Conservation (phyloP, 2,329 filamentous ascomycete species). For the Colletotrichum sp. region DNA sequence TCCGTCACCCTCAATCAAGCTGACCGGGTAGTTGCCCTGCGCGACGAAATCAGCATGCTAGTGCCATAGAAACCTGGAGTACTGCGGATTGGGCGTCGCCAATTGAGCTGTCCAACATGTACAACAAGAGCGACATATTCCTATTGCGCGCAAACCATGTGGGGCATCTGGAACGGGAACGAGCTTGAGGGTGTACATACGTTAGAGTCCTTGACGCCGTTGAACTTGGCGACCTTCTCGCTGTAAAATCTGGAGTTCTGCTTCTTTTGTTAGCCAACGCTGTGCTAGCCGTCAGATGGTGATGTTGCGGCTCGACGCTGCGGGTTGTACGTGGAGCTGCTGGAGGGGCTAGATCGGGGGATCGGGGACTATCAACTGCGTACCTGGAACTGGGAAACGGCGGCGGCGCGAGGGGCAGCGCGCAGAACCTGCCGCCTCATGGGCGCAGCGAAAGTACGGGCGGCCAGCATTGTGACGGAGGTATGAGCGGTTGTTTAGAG, state of each 20-base stretch:
- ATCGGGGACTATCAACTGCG: constrained; percentile 29
- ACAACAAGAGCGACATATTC: not conserved
- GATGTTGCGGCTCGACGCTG: constrained; percentile 4
- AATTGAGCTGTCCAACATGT: constrained; percentile 46
- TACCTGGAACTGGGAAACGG: constrained; percentile 62
- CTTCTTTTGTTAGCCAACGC: constrained; percentile 1
- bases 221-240: constrained; percentile 89
- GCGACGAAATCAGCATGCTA: constrained; percentile 28
- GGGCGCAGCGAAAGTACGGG: constrained; percentile 78
- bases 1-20: constrained; percentile 97
- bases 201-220: constrained; percentile 86
- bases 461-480: constrained; percentile 76
- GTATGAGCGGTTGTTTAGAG: constrained; percentile 13
- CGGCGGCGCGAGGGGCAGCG: constrained; percentile 64
- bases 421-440: constrained; percentile 81
- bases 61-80: not conserved
- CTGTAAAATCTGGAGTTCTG: constrained; percentile 68
- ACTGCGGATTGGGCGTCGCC: not conserved
- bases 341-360: constrained; percentile 27
- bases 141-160: constrained; percentile 14
- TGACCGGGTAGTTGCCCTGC: constrained; percentile 94
- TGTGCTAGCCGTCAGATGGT: not conserved
- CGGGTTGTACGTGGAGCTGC: not conserved
- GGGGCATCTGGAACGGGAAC: constrained; percentile 3
- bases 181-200: constrained; percentile 59